These are phyloP conservation scores for Phlyctochytrium arcticum DNA, from an alignment of 192 early-diverging fungal species.

Conservation along the genomic window DNA sequence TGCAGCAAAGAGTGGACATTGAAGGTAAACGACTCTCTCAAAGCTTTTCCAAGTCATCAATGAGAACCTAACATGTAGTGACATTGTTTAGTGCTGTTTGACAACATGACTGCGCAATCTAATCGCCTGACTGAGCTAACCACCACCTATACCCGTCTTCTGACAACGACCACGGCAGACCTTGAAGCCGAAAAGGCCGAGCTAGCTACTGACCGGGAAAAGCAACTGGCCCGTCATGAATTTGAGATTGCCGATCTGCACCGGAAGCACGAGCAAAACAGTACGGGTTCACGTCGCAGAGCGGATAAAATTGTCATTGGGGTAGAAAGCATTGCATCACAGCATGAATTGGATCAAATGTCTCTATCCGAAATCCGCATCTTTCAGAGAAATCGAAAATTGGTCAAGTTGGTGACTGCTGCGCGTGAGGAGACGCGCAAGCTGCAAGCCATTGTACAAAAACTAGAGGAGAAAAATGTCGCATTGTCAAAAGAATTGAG, in stretches of 20 bases:
- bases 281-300: background rate
- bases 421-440: background rate
- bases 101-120: background rate
- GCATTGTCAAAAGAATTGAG: background rate
- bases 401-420: background rate
- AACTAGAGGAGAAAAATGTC: background rate
- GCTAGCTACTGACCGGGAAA: background rate
- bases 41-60: background rate
- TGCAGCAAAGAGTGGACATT: background rate
- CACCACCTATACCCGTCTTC: conserved; percentile 1
- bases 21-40: background rate
- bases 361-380: background rate
- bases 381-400: background rate
- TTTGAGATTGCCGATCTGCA: background rate
- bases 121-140: background rate
- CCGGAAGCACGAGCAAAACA: background rate
- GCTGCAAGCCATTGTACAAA: background rate
- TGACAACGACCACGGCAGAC: background rate
- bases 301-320: conserved; percentile 17
- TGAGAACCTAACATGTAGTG: no score
- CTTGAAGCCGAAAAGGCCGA: background rate
- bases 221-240: conserved; percentile 4
- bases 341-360: conserved; percentile 10
- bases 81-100: background rate
- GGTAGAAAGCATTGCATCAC: conserved; percentile 5